A percentile compares a stretch with the other conserved stretches of the same genome.
phyloP scores from a whole-genome alignment of 1,139 yeast species.

The Blastobotrys apis region DNA sequence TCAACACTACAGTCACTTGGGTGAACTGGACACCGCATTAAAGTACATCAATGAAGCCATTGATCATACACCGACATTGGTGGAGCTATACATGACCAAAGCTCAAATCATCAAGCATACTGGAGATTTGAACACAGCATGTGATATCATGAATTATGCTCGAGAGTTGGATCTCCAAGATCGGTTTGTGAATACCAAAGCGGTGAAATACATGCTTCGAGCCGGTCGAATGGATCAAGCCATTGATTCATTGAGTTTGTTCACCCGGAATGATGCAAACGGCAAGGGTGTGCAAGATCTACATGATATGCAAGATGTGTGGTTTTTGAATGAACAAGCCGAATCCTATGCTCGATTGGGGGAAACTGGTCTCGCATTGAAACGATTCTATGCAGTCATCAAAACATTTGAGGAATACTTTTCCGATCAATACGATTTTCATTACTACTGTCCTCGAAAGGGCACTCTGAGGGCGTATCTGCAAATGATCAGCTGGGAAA shows the following conservation, averaged over 20 bases:
- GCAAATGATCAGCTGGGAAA: conserved; percentile 78
- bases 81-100: conserved; percentile 73
- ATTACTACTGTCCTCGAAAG: conserved; percentile 82
- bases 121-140: conserved; percentile 59
- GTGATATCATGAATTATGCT: conserved; percentile 63
- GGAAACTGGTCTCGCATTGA: conserved; percentile 66
- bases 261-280: conserved; percentile 76
- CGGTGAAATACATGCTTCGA: conserved; percentile 78
- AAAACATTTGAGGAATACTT: conserved; percentile 66
- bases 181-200: conserved; percentile 82
- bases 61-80: conserved; percentile 62
- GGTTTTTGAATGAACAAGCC: conserved; percentile 85
- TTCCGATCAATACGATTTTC: conserved; percentile 92
- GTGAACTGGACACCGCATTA: conserved; percentile 49
- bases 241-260: conserved; percentile 64
- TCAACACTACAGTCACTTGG: conserved; percentile 64
- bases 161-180: conserved; percentile 81
- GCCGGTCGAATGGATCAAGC: conserved; percentile 79
- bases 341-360: conserved; percentile 62
- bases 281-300: conserved; percentile 82
- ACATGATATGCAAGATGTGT: conserved; percentile 85
- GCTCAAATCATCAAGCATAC: conserved; percentile 76
- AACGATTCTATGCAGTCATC: conserved; percentile 66
- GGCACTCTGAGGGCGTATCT: conserved; percentile 87
- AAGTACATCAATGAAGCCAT: conserved; percentile 60